Conservation (phyloP, 768 basidiomycete species). For the Russula compacta region DNA sequence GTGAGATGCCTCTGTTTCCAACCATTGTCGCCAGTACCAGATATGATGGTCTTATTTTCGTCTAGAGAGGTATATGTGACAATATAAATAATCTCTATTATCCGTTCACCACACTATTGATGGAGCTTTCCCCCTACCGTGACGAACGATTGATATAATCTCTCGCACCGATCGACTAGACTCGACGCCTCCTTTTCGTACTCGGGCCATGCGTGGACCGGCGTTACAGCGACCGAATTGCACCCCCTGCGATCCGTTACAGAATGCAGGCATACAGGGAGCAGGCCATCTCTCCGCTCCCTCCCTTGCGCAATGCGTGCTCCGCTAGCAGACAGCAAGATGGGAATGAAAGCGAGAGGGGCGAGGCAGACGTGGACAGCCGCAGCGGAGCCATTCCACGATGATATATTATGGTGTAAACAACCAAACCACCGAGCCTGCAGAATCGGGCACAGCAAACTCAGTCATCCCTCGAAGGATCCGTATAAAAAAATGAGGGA, state of each 20-base stretch:
- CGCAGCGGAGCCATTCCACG: conserved; percentile 59
- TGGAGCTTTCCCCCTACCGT: conserved; percentile 24
- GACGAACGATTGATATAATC: conserved; percentile 36
- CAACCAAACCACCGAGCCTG: conserved; percentile 68
- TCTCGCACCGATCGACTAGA: conserved; percentile 50
- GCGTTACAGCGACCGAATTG: conserved; percentile 40
- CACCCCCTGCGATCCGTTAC: conserved; percentile 48
- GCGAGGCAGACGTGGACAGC: conserved; percentile 60
- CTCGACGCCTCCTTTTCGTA: conserved; percentile 37
- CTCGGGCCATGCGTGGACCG: conserved; percentile 44
- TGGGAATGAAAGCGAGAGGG: conserved; percentile 42
- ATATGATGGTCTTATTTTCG: too few species aligned
- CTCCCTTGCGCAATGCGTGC: conserved; percentile 9
- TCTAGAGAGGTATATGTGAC: background rate
- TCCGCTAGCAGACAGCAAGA: conserved; percentile 17
- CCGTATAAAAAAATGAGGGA: background rate
- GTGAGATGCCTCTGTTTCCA: too few species aligned
- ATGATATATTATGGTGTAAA: conserved; percentile 48
- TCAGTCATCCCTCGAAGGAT: background rate
- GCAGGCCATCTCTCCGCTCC: conserved; percentile 18
- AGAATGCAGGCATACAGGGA: conserved; percentile 45
- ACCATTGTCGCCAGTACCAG: too few species aligned
- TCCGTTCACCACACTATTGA: background rate
- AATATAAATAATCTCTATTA: background rate
- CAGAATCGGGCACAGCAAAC: background rate